phyloP scores from a whole-genome alignment of 495 filamentous ascomycete genomes.

The Trichoderma asperelloides region DNA sequence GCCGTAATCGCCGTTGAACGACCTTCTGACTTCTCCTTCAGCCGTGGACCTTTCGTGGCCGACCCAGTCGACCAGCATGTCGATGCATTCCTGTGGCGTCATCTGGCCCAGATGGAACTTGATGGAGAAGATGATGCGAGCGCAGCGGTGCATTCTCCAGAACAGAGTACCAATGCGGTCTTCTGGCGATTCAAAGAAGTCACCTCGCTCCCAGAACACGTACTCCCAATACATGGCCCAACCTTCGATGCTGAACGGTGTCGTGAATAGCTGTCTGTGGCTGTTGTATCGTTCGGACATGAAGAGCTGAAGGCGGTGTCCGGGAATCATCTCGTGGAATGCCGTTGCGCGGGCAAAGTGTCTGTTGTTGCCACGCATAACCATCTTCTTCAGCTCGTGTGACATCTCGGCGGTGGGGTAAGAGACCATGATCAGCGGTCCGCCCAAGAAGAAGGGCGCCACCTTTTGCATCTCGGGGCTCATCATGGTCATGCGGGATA shows the following conservation, averaged over 20 bases:
- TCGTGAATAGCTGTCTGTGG: slow-evolving; percentile 39
- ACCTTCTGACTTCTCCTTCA: slow-evolving; percentile 44
- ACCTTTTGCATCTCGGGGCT: slow-evolving; percentile 36
- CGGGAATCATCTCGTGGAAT: slow-evolving; percentile 48
- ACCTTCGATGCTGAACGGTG: slow-evolving; percentile 46
- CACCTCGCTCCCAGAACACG: slow-evolving; percentile 32
- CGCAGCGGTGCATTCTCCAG: slow-evolving; percentile 46
- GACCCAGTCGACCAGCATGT: slow-evolving; percentile 34
- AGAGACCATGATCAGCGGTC: slow-evolving; percentile 36
- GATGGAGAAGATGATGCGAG: slow-evolving; percentile 43
- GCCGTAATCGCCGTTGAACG: slow-evolving; percentile 35
- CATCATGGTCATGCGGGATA: slow-evolving; percentile 46
- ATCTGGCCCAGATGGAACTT: slow-evolving; percentile 42
- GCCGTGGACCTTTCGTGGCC: slow-evolving; percentile 48
- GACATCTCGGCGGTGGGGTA: slow-evolving; percentile 41
- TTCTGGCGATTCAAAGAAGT: slow-evolving; percentile 34
- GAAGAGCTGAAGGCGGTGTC: slow-evolving; percentile 43
- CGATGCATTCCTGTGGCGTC: slow-evolving; percentile 38
- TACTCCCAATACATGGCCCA: slow-evolving; percentile 50
- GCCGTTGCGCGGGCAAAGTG: slow-evolving; percentile 44
- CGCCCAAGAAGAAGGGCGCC: slow-evolving; percentile 47
- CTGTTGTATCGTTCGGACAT: slow-evolving; percentile 31
- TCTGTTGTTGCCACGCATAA: slow-evolving; percentile 43
- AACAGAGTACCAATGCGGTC: slow-evolving; percentile 42
- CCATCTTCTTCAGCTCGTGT: slow-evolving; percentile 43